Evolutionary conservation across 805 yeast species (phyloP), one percentile per base, ranked within the genome.

Genomic region (Kregervanrija pseudodelftensis): DNA sequence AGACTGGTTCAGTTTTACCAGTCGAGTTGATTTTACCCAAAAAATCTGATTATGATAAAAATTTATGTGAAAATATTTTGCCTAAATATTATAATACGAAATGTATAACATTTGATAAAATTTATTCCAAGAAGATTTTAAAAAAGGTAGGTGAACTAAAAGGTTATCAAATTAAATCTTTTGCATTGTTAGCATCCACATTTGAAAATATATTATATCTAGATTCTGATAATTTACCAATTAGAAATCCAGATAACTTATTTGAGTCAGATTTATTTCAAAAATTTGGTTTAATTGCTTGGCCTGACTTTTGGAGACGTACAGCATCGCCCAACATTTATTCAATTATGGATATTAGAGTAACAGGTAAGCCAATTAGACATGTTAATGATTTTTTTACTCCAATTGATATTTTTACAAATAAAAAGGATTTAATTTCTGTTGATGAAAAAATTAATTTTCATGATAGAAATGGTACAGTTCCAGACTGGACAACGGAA

Each of bases 251-350:
- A 4, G 73, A 69, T 42, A 28, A 35, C 7, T 44, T 67, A 8
- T 60, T 66, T 28, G 45, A 49, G 1, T 56, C 65, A 1, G 70
- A 70, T 16, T 73, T 83, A 3, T 81, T 69, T 57, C 47, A 53
- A 30, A 58, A 64, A 11, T 61, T 65, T 34, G 84, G 85, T 3
- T 60, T 82, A 60, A 70, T 82, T 31, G 69, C 80, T 2, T 82
- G 89, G 89, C 90, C 89, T 1, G 89, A 82, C 63, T 79, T 79
- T 48, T 82, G 90, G 89, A 69, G 77, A 54, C 69, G 90, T 47
- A 76, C 84, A 4, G 77, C 85, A 0, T 70, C 83, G 1, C 88
- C 89, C 2, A 58, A 64, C 33, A 74, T 73, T 51, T 82, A 80
- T 58, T 64, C 73, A 32, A 41, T 54, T 1, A 37, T 57, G 4